A percentile compares a stretch with the other conserved stretches of the same genome.
Conservation (phyloP, 306 rosid species). For the Aeschynomene evenia region DNA sequence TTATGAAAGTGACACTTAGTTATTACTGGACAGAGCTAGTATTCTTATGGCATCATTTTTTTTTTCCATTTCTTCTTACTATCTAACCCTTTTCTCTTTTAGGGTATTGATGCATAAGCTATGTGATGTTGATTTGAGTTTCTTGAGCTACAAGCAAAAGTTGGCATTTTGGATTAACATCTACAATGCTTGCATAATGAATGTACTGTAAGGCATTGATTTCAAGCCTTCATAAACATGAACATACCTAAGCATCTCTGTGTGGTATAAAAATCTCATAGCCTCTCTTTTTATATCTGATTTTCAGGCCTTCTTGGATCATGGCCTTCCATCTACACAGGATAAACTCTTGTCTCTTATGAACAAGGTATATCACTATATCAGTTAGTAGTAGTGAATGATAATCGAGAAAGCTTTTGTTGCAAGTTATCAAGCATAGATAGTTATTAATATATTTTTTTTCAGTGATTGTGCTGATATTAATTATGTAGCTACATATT, state of each 20-base stretch:
- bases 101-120: conserved; percentile 69
- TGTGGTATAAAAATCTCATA: not conserved
- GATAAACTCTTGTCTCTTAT: conserved; percentile 67
- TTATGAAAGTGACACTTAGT: too few relatives aligned
- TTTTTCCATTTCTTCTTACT: not conserved
- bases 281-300: conserved; percentile 8
- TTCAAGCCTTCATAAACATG: conserved; percentile 32
- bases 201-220: conserved; percentile 93
- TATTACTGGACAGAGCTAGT: too few relatives aligned
- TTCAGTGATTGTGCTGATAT: conserved; percentile 1
- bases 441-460: not conserved
- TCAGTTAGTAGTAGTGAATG: not conserved
- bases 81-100: not conserved
- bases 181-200: conserved; percentile 94
- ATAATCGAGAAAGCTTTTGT: not conserved
- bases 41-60: not conserved
- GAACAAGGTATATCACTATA: conserved; percentile 61
- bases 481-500: conserved; percentile 6
- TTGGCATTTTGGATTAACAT: conserved; percentile 97
- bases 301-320: conserved; percentile 83
- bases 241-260: not conserved
- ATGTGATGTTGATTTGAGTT: conserved; percentile 62
- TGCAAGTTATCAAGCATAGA: not conserved
- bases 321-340: conserved; percentile 73
- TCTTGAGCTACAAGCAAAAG: conserved; percentile 82